Percentiles rank a stretch among this genome's conserved stretches.
These are phyloP conservation scores for Buddleja alternifolia DNA, from an alignment of 257 asterid genomes.

Conservation along the genomic window DNA sequence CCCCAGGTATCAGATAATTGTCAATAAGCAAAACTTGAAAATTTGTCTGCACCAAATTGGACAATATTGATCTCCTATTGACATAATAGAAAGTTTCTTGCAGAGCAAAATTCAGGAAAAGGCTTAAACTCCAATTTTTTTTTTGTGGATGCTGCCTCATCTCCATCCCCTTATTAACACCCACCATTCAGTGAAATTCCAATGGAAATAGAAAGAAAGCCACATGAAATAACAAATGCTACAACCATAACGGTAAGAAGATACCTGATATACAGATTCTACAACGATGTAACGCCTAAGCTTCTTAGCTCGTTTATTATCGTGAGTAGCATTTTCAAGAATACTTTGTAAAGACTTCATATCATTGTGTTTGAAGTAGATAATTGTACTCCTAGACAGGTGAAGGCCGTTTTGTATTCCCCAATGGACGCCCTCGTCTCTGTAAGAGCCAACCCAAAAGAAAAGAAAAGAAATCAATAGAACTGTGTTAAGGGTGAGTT, in stretches of 20 bases:
- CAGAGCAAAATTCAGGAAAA: no score
- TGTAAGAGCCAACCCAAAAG: conserved; percentile 34
- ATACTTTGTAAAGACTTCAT: conserved; percentile 68
- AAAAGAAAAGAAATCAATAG: neutral
- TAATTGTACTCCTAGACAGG: conserved; percentile 90
- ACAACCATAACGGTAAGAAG: conserved; percentile 2
- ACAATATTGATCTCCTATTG: no score
- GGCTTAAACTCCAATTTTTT: no score
- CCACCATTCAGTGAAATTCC: conserved; percentile 10
- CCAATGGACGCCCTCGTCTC: conserved; percentile 99
- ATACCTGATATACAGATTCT: conserved; percentile 97
- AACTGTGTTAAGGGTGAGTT: neutral
- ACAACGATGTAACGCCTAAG: conserved; percentile 91
- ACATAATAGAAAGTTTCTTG: no score
- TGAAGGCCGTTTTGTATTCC: conserved; percentile 96
- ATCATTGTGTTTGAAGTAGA: conserved; percentile 87
- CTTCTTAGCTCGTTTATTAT: conserved; percentile 82
- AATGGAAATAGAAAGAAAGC: conserved; percentile 7
- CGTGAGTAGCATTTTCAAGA: conserved; percentile 72
- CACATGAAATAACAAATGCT: conserved; percentile 1
- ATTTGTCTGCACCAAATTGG: no score
- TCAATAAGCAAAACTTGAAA: no score
- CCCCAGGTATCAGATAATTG: no score
- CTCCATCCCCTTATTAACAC: no score
- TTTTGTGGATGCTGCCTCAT: no score